phyloP scores from a whole-genome alignment of 306 rosid species.

The Casuarina glauca region DNA sequence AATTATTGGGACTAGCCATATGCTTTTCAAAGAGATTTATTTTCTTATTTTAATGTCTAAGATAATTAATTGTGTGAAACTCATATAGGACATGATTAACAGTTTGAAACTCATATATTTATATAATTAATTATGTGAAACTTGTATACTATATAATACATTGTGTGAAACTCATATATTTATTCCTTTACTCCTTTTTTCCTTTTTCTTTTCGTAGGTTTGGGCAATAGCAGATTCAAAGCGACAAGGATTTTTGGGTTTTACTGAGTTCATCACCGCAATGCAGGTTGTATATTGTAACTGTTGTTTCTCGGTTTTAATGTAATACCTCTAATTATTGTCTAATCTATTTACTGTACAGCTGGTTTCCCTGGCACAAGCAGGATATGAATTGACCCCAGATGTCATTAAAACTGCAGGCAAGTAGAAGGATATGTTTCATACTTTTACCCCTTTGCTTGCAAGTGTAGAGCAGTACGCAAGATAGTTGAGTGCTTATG shows the following conservation, averaged over 20 bases:
- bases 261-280: slow-evolving; percentile 69
- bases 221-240: slow-evolving; percentile 85
- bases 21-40: neutral
- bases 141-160: too few species aligned
- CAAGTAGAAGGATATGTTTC: slow-evolving; percentile 32
- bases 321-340: neutral
- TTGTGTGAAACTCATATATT: neutral
- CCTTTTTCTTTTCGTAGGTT: slow-evolving; percentile 34
- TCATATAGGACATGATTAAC: neutral
- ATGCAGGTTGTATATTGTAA: slow-evolving; percentile 63
- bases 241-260: slow-evolving; percentile 70
- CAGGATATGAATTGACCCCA: slow-evolving; percentile 59
- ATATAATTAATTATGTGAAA: too few species aligned
- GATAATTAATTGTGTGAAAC: too few species aligned
- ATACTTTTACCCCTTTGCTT: neutral
- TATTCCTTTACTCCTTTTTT: neutral
- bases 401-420: slow-evolving; percentile 62
- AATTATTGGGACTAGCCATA: neutral
- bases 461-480: too few species aligned
- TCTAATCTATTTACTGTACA: slow-evolving; percentile 24
- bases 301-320: neutral
- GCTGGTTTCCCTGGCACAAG: slow-evolving; percentile 80
- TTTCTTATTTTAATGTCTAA: too few species aligned
- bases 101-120: neutral
- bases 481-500: neutral